Evolutionary conservation across 106 monocot genomes (phyloP).

Genomic region (Platanthera zijinensis): DNA sequence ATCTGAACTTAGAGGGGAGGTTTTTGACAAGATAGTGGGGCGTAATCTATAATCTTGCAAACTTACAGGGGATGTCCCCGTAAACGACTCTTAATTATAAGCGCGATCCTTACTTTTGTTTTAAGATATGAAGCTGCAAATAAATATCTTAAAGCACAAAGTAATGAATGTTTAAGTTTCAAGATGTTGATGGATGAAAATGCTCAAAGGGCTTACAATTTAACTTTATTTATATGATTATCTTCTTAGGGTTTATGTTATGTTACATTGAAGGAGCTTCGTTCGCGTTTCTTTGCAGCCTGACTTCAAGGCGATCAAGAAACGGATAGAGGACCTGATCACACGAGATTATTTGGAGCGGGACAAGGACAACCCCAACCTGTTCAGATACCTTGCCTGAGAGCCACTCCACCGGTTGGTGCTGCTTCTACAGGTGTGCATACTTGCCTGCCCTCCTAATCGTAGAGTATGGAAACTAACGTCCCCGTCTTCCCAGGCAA

Average conservation of each 20-base stretch:
- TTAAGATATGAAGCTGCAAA: not conserved
- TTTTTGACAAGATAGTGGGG: too few species aligned
- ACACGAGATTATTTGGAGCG: conserved; percentile 49
- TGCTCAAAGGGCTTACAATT: too few species aligned
- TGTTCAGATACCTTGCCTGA: conserved; percentile 46
- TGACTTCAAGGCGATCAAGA: conserved; percentile 52
- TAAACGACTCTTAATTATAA: too few species aligned
- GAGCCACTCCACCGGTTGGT: not conserved
- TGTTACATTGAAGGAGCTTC: too few species aligned
- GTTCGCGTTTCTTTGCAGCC: conserved; percentile 22
- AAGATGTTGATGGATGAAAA: not conserved
- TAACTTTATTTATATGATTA: too few species aligned
- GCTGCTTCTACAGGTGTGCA: not conserved
- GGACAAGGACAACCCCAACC: conserved; percentile 41
- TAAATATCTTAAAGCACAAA: not conserved
- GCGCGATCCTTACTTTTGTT: too few species aligned
- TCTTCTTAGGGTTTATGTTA: too few species aligned
- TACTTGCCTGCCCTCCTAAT: conserved; percentile 2
- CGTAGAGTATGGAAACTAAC: not conserved
- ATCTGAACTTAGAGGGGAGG: too few species aligned
- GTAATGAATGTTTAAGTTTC: not conserved
- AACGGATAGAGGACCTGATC: conserved; percentile 51
- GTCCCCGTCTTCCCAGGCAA: not conserved
- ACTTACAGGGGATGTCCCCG: too few species aligned
- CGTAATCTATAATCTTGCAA: too few species aligned